Evolutionary conservation across 805 yeast genomes (phyloP), one percentile per base, ranked within the genome.

Genomic region (Teunomyces pallodes): DNA sequence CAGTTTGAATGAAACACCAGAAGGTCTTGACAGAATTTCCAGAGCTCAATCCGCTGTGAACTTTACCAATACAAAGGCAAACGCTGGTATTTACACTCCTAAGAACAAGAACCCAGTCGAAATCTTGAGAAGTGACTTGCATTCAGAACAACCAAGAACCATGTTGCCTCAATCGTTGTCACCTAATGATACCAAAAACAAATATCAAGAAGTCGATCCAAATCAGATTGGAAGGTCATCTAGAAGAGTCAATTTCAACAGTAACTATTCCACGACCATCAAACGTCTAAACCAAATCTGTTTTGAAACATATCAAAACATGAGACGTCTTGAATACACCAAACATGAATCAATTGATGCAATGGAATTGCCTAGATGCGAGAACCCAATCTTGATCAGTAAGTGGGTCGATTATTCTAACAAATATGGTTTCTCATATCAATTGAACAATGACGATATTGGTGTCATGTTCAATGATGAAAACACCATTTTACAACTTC

Each of bases 391-490:
- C 14, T 80, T 88, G 51, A 83, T 92, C 38, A 87, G 95, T 51
- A 91, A 92, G 64, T 94, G 99, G 99, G 98, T 95, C 27, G 99
- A 94, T 65, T 94, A 92, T 65, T 87, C 97, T 26, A 90, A 91
- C 70, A 90, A 87, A 65, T 95, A 92, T 67, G 99, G 99, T 1
- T 85, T 94, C 62, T 88, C 97, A 4, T 94, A 92, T 65, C 96
- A 94, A 63, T 72, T 94, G 48, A 87, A 92, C 16, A 87, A 90
- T 41, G 94, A 92, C 50, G 87, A 87, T 54, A 87, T 90, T 55
- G 98, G 97, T 16, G 96, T 91, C 10, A 73, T 87, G 49, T 92
- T 91, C 71, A 88, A 89, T 56, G 92, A 89, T 58, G 87, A 88
- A 14, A 84, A 87, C 48, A 86, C 96, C 3, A 81, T 94, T 56